These are phyloP conservation scores for Nepenthes gracilis DNA, from an alignment of 148 eudicot genomes.

Conservation along the genomic window DNA sequence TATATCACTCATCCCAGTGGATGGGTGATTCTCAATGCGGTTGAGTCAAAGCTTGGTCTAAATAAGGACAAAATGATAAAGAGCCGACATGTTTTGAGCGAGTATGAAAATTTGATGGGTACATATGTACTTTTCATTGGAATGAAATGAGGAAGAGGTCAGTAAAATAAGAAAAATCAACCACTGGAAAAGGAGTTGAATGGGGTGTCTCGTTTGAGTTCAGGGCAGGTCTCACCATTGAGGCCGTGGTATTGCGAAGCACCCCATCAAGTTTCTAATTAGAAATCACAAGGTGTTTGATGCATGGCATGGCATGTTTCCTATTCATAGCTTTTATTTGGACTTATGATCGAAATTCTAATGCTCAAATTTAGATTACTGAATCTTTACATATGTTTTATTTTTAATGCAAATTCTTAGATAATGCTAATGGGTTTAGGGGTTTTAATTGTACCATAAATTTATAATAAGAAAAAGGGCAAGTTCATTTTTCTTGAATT, in stretches of 20 bases:
- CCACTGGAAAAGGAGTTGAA: background rate
- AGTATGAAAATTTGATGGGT: background rate
- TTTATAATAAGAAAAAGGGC: no score
- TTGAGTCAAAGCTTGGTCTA: background rate
- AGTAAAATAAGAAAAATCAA: background rate
- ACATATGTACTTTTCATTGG: background rate
- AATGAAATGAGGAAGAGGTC: conserved; percentile 6
- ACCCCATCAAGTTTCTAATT: background rate
- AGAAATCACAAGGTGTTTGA: no score
- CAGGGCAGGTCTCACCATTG: background rate
- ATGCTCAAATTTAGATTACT: no score
- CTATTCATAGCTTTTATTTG: no score
- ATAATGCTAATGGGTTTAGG: no score
- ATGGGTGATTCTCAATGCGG: background rate
- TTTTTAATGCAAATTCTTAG: no score
- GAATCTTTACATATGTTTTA: no score
- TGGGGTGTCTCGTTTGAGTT: conserved; percentile 2
- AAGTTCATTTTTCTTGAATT: no score
- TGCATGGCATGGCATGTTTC: no score
- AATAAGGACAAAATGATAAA: background rate
- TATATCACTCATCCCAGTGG: conserved; percentile 1
- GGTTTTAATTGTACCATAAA: no score
- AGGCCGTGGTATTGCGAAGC: conserved; percentile 1
- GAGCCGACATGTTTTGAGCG: background rate
- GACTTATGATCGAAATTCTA: no score